Evolutionary conservation across 306 rosid genomes (phyloP), one percentile per base, ranked within the genome.

Genomic region (Mimosa bimucronata): DNA sequence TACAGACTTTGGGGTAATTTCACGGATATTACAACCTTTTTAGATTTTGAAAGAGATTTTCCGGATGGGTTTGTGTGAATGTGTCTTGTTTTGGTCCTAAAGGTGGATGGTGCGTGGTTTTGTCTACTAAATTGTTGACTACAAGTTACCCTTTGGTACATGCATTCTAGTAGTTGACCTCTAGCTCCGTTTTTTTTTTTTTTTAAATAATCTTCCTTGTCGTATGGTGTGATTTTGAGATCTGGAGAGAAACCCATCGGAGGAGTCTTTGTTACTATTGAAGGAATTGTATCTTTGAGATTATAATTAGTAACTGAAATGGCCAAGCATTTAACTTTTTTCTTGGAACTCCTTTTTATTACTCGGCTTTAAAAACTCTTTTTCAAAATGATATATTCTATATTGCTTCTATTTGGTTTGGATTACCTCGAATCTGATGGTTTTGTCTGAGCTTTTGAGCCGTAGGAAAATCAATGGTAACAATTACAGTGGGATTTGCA

Each of bases 141-240:
- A 61, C 34, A 29, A 38, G 74, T 68, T 45, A 75, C 55, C 9
- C 13, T 19, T 61, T 29, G 78, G 19, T 25, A 18, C 50, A 46
- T 70, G 80, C 79, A 37, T 19, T 42, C 18, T 19, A 40, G 62
- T 28, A 52, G 75, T 40, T n/a, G 74, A 26, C 37, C 71, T 68
- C 41, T 6, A 14, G 83, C 45, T 6, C 40, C n/a, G n/a, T n/a
- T n/a, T n/a, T n/a, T n/a, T n/a, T n/a, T n/a, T n/a, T n/a, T n/a
- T n/a, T n/a, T n/a, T n/a, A n/a, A n/a, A n/a, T n/a, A n/a, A n/a
- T n/a, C n/a, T n/a, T n/a, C n/a, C n/a, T n/a, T n/a, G n/a, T n/a
- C n/a, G n/a, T n/a, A n/a, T n/a, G n/a, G n/a, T n/a, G n/a, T n/a
- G n/a, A n/a, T n/a, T n/a, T n/a, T n/a, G n/a, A n/a, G n/a, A n/a